phyloP scores from a whole-genome alignment of 441 rosid species.

The Populus tomentosa region DNA sequence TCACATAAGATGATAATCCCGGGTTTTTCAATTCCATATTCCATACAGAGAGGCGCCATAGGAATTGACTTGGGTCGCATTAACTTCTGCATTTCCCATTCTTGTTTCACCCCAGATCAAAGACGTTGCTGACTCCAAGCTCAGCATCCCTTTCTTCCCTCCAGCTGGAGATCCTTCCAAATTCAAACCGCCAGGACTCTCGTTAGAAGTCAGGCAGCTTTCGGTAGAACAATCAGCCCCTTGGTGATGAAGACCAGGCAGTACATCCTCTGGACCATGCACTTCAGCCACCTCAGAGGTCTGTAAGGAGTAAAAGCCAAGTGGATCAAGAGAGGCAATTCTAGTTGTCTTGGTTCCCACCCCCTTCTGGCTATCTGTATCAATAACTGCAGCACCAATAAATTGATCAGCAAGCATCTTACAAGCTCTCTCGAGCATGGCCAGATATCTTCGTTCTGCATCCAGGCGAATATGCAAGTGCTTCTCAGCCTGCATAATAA shows the following conservation, averaged over 20 bases:
- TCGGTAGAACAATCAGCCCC: conserved; percentile 63
- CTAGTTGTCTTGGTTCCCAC: conserved; percentile 29
- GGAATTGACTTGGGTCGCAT: conserved; percentile 24
- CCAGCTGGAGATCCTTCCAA: conserved; percentile 44
- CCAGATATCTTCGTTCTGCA: conserved; percentile 54
- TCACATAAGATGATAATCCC: background rate
- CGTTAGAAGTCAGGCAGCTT: conserved; percentile 67
- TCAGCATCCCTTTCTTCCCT: conserved; percentile 37
- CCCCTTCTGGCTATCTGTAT: conserved; percentile 28
- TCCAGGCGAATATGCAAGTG: conserved; percentile 62
- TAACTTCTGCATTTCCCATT: conserved; percentile 25
- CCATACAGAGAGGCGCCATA: conserved; percentile 37
- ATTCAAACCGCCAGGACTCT: conserved; percentile 42
- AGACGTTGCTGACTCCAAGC: conserved; percentile 31
- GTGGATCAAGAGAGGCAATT: conserved; percentile 29
- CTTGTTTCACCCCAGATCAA: conserved; percentile 35
- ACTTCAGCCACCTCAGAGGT: conserved; percentile 11
- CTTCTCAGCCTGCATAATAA: conserved; percentile 50
- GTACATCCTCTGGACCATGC: conserved; percentile 30
- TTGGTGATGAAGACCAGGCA: conserved; percentile 40
- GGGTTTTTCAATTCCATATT: conserved; percentile 23
- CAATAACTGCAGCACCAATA: conserved; percentile 36
- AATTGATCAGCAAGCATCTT: conserved; percentile 66
- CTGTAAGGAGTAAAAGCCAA: conserved; percentile 33
- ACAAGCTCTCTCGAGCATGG: conserved; percentile 69